These are phyloP conservation scores for Podospora pseudoanserina DNA, from an alignment of 495 filamentous ascomycete genomes.

Conservation along the genomic window DNA sequence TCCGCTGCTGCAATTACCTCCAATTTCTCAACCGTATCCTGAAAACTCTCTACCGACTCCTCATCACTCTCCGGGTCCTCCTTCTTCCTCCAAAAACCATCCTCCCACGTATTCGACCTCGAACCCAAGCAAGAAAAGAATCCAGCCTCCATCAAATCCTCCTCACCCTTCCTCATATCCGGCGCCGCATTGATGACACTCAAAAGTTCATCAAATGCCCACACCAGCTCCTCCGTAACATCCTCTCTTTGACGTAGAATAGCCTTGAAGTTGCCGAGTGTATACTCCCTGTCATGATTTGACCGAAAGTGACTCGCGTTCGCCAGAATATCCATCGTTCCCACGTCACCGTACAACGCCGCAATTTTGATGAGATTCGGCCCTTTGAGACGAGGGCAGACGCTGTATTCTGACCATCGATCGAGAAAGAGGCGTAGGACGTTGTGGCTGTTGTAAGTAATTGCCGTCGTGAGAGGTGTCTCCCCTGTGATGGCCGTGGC, in stretches of 20 bases:
- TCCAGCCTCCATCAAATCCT: no score
- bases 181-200: no score
- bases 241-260: not conserved
- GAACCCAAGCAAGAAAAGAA: no score
- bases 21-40: no score
- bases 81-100: no score
- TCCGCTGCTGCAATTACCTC: no score
- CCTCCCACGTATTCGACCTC: no score
- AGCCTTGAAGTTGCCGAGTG: not conserved
- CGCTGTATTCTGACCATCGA: constrained; percentile 12
- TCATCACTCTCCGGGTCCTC: no score
- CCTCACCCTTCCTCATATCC: no score
- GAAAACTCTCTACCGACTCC: no score
- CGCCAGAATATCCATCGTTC: not conserved
- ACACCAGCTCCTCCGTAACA: no score
- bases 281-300: not conserved
- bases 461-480: constrained; percentile 20
- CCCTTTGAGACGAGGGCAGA: constrained; percentile 3
- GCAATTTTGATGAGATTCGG: constrained; percentile 6
- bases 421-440: constrained; percentile 11
- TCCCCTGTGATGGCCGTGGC: constrained; percentile 11
- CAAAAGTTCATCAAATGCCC: no score
- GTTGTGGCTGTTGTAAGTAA: constrained; percentile 16
- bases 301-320: not conserved
- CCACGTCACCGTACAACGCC: constrained; percentile 4